Evolutionary conservation across 495 filamentous ascomycete species (phyloP), one percentile per base, ranked within the genome.

Genomic region (Talaromyces adpressus): DNA sequence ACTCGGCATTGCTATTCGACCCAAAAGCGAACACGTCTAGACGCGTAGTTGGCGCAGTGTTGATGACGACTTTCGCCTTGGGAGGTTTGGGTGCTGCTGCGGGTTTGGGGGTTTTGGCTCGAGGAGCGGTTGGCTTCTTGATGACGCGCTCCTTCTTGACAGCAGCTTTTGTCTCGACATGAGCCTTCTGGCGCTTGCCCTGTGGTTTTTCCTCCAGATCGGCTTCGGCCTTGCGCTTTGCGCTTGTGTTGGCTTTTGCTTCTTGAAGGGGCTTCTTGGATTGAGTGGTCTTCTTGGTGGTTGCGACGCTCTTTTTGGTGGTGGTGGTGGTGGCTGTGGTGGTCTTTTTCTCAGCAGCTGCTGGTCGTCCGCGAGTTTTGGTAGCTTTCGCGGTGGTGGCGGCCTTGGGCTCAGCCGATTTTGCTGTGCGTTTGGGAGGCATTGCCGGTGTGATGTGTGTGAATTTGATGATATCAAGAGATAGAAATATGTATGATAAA

Each of bases 11-110:
- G 62, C 73, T 75, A 60, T 80, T 76, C 62, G 80, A 81, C 18
- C 83, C 83, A 58, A 78, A 83, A 39, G 81, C 80, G 67, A 76
- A 85, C 62, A 85, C 76, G 61, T 84, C 76, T 39, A 83, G 71
- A 41, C 64, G 67, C 52, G 70, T 64, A 2, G 72, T 76, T 0
- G 80, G 77, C 16, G 69, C 61, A 22, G 71, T 61, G 62, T 74
- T 77, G 64, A 78, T 68, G 63, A 77, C 69, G 2, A 64, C 56
- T 45, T 64, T 66, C 60, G 51, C 41, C 60, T 62, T 62, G 27
- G 45, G 60, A 32, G 60, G 41, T 25, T 62, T 62, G 45, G 60
- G 58, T 25, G 58, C 34, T 16, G 41, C 23, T 8, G 58, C 58
- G 22, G 34, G 34, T 16, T 52, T 52, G 39, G 59, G 59, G 9